Evolutionary conservation across 768 basidiomycete genomes (phyloP).

Genomic region (Chiua virens): DNA sequence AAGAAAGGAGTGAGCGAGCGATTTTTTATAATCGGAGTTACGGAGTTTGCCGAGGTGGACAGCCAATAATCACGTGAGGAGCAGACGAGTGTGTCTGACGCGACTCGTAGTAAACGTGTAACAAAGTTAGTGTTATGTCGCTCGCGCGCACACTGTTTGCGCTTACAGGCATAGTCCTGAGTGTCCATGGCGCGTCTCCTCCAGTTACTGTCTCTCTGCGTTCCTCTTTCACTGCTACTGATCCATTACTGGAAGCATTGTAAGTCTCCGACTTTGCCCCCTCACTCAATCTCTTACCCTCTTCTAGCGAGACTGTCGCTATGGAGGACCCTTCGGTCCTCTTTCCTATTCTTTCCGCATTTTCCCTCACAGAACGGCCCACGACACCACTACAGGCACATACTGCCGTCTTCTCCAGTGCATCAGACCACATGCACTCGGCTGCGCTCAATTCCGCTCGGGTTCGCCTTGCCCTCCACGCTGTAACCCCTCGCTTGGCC

Average conservation of each 20-base stretch:
- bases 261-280: slow-evolving; percentile 12
- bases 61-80: slow-evolving; percentile 17
- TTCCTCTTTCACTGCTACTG: slow-evolving; percentile 27
- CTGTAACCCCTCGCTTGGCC: slow-evolving; percentile 76
- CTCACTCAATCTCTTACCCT: neutral
- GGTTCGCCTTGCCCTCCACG: slow-evolving; percentile 74
- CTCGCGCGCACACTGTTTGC: slow-evolving; percentile 14
- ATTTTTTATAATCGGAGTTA: slow-evolving; percentile 15
- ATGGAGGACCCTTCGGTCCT: slow-evolving; percentile 71
- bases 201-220: slow-evolving; percentile 30
- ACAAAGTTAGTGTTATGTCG: slow-evolving; percentile 1
- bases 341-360: slow-evolving; percentile 68
- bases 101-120: neutral
- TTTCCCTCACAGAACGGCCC: slow-evolving; percentile 48
- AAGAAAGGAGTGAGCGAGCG: neutral
- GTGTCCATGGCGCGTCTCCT: slow-evolving; percentile 25
- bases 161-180: slow-evolving; percentile 16
- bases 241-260: slow-evolving; percentile 33
- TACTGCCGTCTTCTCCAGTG: slow-evolving; percentile 35
- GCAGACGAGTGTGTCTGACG: slow-evolving; percentile 19
- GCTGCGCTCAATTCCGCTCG: slow-evolving; percentile 55
- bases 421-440: slow-evolving; percentile 46
- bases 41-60: slow-evolving; percentile 12
- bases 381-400: slow-evolving; percentile 52
- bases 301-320: slow-evolving; percentile 75